Evolutionary conservation across 148 eudicot species (phyloP), one percentile per base, ranked within the genome.

Genomic region (Diospyros kaki): DNA sequence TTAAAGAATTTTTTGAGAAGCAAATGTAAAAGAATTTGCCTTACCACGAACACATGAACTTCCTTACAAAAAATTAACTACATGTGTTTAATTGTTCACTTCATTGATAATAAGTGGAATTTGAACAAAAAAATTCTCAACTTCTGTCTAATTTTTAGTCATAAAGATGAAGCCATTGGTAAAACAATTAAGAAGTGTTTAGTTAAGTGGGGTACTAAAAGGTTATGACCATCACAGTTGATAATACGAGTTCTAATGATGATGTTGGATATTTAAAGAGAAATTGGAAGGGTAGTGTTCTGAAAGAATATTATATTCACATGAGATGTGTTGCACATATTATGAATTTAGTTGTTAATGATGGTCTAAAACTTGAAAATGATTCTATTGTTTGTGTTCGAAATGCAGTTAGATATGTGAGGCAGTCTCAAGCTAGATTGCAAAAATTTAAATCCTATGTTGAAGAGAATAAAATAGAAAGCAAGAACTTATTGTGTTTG

Each of bases 241-340:
- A 79, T 38, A 79, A 79, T 68, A 77, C 77, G 59, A 67, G 64
- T 44, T 67, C 77, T 0, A 79, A 79, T 44, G 43, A 79, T 60
- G 48, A 8, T 17, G 54, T 79, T 44, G 9, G 28, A 4, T 52
- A 66, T 11, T 56, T 61, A 54, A 61, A 50, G 38, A 38, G 28
- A 73, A 46, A 28, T 28, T 28, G 0, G 0, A 28, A 28, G 28
- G 28, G 28, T 48, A 17, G 39, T 2, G n/a, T 67, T 14, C 10
- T 67, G 9, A 6, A 64, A 1, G 48, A 64, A 7, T 4, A 64
- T 0, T 64, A 0, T 64, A 10, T 64, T 3, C 50, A 64, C 38
- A 6, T 61, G 6, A 28, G 43, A 42, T 61, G 64, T 61, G 28
- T 41, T 61, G 10, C 64, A 2, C 68, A 42, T 14, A 42, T 64